Percentiles rank a stretch among this genome's conserved stretches.
Evolutionary conservation across 2,329 filamentous ascomycete species (phyloP).

Genomic region (Ophiocordyceps robertsii): DNA sequence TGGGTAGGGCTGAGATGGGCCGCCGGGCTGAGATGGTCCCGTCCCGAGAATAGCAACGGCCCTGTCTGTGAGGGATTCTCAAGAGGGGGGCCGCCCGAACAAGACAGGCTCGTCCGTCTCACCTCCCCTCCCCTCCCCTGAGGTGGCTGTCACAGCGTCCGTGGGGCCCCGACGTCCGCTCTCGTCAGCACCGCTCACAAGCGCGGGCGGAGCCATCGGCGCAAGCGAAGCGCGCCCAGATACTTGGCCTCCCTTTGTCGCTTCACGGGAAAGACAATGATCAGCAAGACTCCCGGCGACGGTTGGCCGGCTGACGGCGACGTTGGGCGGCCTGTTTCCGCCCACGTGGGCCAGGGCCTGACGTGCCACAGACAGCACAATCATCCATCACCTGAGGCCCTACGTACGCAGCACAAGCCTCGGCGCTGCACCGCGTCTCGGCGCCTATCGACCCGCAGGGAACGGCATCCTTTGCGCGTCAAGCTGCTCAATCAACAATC

Average conservation of each 20-base stretch:
- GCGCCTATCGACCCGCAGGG: conserved; percentile 1
- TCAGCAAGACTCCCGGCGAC: no score
- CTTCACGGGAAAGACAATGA: no score
- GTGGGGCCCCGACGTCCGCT: neutral
- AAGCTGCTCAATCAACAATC: neutral
- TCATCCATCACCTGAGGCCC: neutral
- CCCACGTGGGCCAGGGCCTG: neutral
- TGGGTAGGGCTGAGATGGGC: no score
- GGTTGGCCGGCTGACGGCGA: no score
- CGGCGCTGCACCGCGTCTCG: neutral
- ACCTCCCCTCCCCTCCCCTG: neutral
- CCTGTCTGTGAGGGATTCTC: no score
- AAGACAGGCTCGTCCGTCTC: no score
- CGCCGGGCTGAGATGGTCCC: no score
- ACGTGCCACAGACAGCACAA: neutral
- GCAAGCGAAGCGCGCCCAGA: neutral
- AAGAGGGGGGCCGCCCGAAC: no score
- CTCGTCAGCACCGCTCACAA: conserved; percentile 3
- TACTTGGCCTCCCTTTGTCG: no score
- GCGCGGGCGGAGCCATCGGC: conserved; percentile 1
- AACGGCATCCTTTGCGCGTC: neutral
- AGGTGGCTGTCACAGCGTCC: neutral
- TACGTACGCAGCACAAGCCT: neutral
- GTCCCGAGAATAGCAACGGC: no score
- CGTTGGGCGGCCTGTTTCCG: no score